Conservation (phyloP, 1,284 basidiomycete genomes). For the Ustilago cynodontis region DNA sequence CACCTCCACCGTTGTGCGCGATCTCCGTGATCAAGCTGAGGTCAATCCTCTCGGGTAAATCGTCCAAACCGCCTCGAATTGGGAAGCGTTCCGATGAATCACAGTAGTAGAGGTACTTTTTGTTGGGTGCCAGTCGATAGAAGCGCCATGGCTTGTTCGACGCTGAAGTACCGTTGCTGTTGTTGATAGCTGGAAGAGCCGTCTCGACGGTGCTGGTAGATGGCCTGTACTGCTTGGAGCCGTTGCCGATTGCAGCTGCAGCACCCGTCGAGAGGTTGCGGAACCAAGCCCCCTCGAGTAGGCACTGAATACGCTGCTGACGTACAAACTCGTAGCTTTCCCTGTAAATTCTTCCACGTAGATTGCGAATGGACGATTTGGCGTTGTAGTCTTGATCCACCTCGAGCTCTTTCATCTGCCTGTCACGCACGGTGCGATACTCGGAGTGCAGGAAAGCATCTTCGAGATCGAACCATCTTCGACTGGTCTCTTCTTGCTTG, state of each 20-base stretch:
- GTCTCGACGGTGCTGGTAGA: constrained; percentile 45
- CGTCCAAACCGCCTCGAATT: constrained; percentile 83
- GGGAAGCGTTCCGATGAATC: constrained; percentile 82
- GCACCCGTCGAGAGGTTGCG: constrained; percentile 73
- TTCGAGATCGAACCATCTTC: constrained; percentile 85
- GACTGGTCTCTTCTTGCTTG: constrained; percentile 78
- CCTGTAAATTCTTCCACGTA: constrained; percentile 86
- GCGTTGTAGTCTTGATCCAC: constrained; percentile 80
- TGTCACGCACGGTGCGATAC: constrained; percentile 86
- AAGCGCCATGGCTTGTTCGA: constrained; percentile 66
- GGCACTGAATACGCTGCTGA: constrained; percentile 87
- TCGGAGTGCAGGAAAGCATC: constrained; percentile 86
- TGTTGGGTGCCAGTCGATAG: constrained; percentile 72
- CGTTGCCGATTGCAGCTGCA: not conserved
- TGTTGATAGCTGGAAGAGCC: constrained; percentile 10
- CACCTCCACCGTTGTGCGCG: constrained; percentile 16
- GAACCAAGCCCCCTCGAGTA: constrained; percentile 92
- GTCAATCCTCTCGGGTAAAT: constrained; percentile 79
- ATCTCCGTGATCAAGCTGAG: constrained; percentile 68
- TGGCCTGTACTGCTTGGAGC: constrained; percentile 13
- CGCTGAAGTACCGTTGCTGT: constrained; percentile 6
- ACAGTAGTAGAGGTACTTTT: constrained; percentile 84
- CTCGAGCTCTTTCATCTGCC: constrained; percentile 94
- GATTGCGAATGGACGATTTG: constrained; percentile 72
- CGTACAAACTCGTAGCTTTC: constrained; percentile 93